Percentiles rank a stretch among this genome's conserved stretches.
Conservation (phyloP, 31 red algal species). For the Odonthalia washingtoniensis region DNA sequence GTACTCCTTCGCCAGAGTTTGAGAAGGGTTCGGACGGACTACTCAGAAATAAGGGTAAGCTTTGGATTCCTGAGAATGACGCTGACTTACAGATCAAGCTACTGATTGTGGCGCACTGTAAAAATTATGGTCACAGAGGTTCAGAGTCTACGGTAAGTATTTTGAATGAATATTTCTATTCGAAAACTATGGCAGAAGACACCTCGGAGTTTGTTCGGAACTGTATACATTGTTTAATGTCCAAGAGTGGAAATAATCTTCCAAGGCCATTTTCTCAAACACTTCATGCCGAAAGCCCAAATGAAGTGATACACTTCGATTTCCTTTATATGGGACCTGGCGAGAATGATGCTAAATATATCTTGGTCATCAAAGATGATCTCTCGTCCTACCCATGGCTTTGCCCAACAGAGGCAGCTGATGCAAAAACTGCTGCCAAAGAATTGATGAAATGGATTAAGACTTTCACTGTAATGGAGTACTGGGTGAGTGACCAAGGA, state of each 20-base stretch:
- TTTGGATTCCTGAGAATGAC: slow-evolving; percentile 28
- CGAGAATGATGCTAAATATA: not conserved
- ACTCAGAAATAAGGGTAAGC: not conserved
- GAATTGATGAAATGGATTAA: not conserved
- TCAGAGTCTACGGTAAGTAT: slow-evolving; percentile 30
- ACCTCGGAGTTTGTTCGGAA: not conserved
- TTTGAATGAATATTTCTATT: slow-evolving; percentile 24
- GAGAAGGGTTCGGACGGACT: not conserved
- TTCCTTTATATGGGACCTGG: slow-evolving; percentile 19
- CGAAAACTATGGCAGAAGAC: slow-evolving; percentile 16
- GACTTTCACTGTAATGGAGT: not conserved
- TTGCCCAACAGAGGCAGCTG: not conserved
- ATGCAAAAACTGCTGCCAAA: not conserved
- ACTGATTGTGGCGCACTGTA: slow-evolving; percentile 32
- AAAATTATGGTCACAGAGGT: slow-evolving; percentile 40
- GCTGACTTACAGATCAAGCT: slow-evolving; percentile 26
- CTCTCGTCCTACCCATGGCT: slow-evolving; percentile 22
- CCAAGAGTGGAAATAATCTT: too few relatives aligned
- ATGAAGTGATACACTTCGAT: slow-evolving; percentile 20
- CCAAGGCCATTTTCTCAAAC: slow-evolving; percentile 5
- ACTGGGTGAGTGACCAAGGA: not conserved
- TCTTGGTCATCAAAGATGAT: slow-evolving; percentile 1
- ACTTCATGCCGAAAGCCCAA: slow-evolving; percentile 4
- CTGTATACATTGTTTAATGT: slow-evolving; percentile 28
- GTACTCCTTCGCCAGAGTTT: not conserved